These are phyloP conservation scores for Colletotrichum brevisporum DNA, from an alignment of 2,329 filamentous ascomycete genomes.

Conservation along the genomic window DNA sequence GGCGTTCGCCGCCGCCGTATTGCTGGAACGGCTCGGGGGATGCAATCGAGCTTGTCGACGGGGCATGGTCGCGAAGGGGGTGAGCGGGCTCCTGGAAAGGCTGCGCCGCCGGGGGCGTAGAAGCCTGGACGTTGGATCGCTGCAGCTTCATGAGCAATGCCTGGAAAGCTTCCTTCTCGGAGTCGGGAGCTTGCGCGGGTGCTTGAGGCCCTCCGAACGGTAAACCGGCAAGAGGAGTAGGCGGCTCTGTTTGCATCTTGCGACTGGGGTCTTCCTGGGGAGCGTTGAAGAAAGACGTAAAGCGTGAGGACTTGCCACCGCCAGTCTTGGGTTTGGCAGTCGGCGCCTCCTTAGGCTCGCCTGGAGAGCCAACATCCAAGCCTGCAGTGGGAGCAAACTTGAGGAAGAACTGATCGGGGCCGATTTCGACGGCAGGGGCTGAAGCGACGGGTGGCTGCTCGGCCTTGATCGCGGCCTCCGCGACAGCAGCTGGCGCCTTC, in stretches of 20 bases:
- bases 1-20: slow-evolving; percentile 60
- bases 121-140: slow-evolving; percentile 61
- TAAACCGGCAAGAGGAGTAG: slow-evolving; percentile 57
- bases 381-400: slow-evolving; percentile 60
- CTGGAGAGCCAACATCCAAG: slow-evolving; percentile 66
- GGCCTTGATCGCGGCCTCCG: slow-evolving; percentile 56
- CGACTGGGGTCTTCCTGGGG: slow-evolving; percentile 66
- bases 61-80: slow-evolving; percentile 44
- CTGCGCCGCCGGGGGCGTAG: slow-evolving; percentile 60
- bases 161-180: slow-evolving; percentile 89
- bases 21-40: slow-evolving; percentile 66
- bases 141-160: slow-evolving; percentile 87
- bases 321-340: slow-evolving; percentile 67
- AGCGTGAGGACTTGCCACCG: slow-evolving; percentile 80
- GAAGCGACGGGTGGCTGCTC: slow-evolving; percentile 71
- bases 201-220: slow-evolving; percentile 41
- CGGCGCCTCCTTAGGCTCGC: slow-evolving; percentile 60
- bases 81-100: slow-evolving; percentile 58
- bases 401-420: slow-evolving; percentile 84
- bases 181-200: slow-evolving; percentile 63
- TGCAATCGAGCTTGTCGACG: slow-evolving; percentile 51
- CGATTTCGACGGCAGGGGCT: slow-evolving; percentile 74
- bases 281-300: slow-evolving; percentile 83
- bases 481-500: slow-evolving; percentile 50
- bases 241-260: slow-evolving; percentile 64